A percentile compares a stretch with the other conserved stretches of the same genome.
Evolutionary conservation across 768 basidiomycete species (phyloP).

Genomic region (Pleurotus giganteus): DNA sequence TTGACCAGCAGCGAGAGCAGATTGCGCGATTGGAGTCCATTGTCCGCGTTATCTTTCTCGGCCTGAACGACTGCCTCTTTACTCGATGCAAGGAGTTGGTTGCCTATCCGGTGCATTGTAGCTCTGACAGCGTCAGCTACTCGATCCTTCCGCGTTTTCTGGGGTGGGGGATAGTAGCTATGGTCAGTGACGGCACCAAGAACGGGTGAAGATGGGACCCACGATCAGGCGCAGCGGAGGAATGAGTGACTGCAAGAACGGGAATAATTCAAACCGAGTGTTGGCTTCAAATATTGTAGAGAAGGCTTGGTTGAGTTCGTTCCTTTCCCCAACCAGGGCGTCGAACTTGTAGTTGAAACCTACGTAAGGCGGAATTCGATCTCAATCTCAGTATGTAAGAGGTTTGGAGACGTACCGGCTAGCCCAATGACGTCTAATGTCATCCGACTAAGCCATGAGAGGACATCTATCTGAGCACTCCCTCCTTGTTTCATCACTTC

Average conservation of each 20-base stretch:
- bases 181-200: neutral
- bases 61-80: slow-evolving; percentile 33
- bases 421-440: slow-evolving; percentile 63
- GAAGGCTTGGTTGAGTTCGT: slow-evolving; percentile 44
- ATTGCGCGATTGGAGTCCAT: slow-evolving; percentile 42
- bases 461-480: slow-evolving; percentile 37
- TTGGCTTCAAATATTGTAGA: slow-evolving; percentile 39
- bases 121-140: slow-evolving; percentile 27
- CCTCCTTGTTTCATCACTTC: slow-evolving; percentile 19
- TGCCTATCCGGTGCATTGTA: slow-evolving; percentile 50
- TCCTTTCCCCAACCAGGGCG: slow-evolving; percentile 22
- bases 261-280: slow-evolving; percentile 26
- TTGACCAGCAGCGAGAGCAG: slow-evolving; percentile 57
- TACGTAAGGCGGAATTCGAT: slow-evolving; percentile 9
- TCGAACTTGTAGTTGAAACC: slow-evolving; percentile 20
- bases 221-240: slow-evolving; percentile 32
- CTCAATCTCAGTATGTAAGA: slow-evolving; percentile 30
- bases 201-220: slow-evolving; percentile 7
- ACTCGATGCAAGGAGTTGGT: slow-evolving; percentile 46
- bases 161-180: no score
- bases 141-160: slow-evolving; percentile 32
- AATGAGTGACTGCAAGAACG: slow-evolving; percentile 23
- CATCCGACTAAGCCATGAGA: slow-evolving; percentile 48
- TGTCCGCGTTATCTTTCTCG: slow-evolving; percentile 27
- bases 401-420: slow-evolving; percentile 46